Percentiles rank a stretch among this genome's conserved stretches.
phyloP scores from a whole-genome alignment of 2,329 filamentous ascomycete species.

The Xylaria sp. region DNA sequence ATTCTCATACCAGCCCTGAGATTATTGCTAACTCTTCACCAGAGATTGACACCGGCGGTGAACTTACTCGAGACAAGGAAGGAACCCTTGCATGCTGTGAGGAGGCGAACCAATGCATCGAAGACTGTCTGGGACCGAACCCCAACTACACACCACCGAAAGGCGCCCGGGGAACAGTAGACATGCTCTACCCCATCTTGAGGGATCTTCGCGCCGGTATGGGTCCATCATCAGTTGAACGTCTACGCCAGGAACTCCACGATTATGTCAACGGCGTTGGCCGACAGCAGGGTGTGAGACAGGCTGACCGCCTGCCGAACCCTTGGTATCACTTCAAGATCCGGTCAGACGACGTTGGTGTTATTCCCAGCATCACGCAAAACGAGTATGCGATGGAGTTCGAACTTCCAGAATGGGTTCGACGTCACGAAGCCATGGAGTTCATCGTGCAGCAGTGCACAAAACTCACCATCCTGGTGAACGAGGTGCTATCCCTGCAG shows the following conservation, averaged over 20 bases:
- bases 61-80: constrained; percentile 26
- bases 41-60: constrained; percentile 31
- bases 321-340: constrained; percentile 30
- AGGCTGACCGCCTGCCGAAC: constrained; percentile 23
- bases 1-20: too few relatives aligned
- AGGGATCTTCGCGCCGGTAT: constrained; percentile 24
- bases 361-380: constrained; percentile 29
- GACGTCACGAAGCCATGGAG: constrained; percentile 29
- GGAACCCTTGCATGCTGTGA: constrained; percentile 24
- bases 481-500: constrained; percentile 29
- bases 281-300: constrained; percentile 28
- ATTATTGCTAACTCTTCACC: neutral
- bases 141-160: constrained; percentile 23
- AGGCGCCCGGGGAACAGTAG: constrained; percentile 22
- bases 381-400: constrained; percentile 31
- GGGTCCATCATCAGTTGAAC: constrained; percentile 21
- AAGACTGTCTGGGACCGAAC: constrained; percentile 26
- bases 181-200: constrained; percentile 30
- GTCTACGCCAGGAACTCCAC: constrained; percentile 26
- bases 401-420: constrained; percentile 26
- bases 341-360: constrained; percentile 28
- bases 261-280: constrained; percentile 29
- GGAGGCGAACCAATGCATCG: constrained; percentile 26
- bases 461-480: constrained; percentile 26
- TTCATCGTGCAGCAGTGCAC: constrained; percentile 27